Evolutionary conservation across 306 rosid genomes (phyloP).

Genomic region (Cajanus cajan): DNA sequence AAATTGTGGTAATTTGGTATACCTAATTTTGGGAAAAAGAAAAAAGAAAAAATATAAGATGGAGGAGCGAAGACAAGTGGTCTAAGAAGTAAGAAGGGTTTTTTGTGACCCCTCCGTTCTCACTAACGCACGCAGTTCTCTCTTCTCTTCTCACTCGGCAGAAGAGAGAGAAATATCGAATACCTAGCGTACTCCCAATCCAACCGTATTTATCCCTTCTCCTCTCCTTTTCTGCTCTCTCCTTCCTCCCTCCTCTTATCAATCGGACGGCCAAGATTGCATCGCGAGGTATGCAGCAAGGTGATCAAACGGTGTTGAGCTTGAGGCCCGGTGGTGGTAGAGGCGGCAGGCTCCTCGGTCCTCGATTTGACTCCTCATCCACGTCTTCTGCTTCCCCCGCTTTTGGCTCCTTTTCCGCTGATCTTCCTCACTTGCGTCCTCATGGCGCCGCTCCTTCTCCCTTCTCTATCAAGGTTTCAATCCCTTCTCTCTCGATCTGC

Average conservation of each 20-base stretch:
- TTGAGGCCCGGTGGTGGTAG: constrained; percentile 99
- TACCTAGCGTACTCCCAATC: constrained; percentile 4
- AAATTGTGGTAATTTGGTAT: too few species aligned
- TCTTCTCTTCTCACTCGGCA: constrained; percentile 57
- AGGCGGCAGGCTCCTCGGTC: constrained; percentile 64
- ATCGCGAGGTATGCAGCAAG: constrained; percentile 93
- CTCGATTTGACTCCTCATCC: constrained; percentile 68
- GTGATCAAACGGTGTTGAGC: constrained; percentile 82
- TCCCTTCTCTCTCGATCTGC: constrained; percentile 39
- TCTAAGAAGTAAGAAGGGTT: constrained; percentile 48
- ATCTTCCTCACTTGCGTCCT: constrained; percentile 60
- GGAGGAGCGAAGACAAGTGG: background rate
- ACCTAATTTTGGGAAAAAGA: too few species aligned
- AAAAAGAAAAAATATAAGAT: background rate
- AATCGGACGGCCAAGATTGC: constrained; percentile 43
- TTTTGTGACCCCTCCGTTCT: constrained; percentile 37
- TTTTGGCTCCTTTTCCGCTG: constrained; percentile 70
- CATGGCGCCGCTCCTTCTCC: constrained; percentile 51
- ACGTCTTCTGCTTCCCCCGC: constrained; percentile 48
- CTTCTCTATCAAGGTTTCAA: constrained; percentile 64
- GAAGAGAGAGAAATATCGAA: constrained; percentile 71
- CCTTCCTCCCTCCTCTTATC: constrained; percentile 6
- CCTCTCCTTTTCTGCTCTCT: background rate
- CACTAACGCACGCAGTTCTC: constrained; percentile 31
- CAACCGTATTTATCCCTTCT: background rate